phyloP scores from a whole-genome alignment of 371 early-diverging fungal genomes.

The Mucor racemosus region DNA sequence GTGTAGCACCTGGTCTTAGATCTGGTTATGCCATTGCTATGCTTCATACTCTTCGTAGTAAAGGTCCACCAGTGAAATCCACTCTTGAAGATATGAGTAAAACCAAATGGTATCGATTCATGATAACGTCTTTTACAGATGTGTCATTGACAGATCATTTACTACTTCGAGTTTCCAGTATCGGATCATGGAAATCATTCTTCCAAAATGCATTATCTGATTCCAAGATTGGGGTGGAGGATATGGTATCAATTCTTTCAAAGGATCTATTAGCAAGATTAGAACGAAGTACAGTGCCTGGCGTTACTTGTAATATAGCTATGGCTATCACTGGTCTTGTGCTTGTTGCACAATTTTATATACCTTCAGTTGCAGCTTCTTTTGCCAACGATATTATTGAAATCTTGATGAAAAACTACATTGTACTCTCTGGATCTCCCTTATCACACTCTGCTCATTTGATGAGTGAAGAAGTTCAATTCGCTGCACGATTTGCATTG shows the following conservation, averaged over 20 bases:
- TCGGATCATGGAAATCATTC: conserved; percentile 54
- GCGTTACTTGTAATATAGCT: conserved; percentile 56
- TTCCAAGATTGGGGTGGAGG: conserved; percentile 31
- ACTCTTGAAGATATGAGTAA: conserved; percentile 33
- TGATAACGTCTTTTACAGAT: conserved; percentile 58
- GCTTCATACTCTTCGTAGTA: conserved; percentile 27
- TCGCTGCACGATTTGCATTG: conserved; percentile 54
- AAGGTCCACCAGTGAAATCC: conserved; percentile 4
- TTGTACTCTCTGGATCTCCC: conserved; percentile 18
- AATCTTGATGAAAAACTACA: conserved; percentile 33
- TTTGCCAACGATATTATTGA: conserved; percentile 37
- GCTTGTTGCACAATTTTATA: conserved; percentile 16
- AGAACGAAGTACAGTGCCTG: conserved; percentile 60
- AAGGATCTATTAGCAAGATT: conserved; percentile 52
- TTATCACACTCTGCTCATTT: conserved; percentile 36
- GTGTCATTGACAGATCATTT: conserved; percentile 60
- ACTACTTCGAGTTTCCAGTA: conserved; percentile 52
- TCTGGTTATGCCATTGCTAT: conserved; percentile 58
- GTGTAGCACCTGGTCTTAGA: conserved; percentile 59
- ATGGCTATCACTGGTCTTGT: conserved; percentile 58
- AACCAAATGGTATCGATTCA: conserved; percentile 54
- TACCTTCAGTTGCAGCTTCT: conserved; percentile 37
- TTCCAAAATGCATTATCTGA: conserved; percentile 39
- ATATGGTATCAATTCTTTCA: conserved; percentile 33
- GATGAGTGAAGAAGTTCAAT: conserved; percentile 66